Conservation (phyloP, 441 rosid genomes). For the Geranium incanum region DNA sequence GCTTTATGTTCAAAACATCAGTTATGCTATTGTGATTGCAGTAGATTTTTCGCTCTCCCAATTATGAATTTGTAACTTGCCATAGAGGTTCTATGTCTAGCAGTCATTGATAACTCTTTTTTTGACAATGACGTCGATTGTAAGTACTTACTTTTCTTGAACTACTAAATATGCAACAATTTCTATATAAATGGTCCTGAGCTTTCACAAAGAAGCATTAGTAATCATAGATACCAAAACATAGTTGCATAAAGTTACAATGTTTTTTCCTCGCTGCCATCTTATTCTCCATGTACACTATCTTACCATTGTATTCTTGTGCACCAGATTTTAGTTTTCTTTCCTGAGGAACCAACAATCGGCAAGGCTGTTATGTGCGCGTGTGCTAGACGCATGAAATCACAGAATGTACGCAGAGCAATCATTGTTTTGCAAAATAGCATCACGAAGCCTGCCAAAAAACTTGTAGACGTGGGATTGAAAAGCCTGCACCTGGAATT, state of each 20-base stretch:
- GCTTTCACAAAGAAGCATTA: too few relatives aligned
- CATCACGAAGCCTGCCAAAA: background rate
- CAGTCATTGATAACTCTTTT: background rate
- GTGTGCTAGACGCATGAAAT: slow-evolving; percentile 33
- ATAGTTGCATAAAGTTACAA: background rate
- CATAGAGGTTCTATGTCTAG: too few relatives aligned
- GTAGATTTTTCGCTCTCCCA: background rate
- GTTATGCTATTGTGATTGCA: background rate
- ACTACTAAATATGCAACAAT: background rate
- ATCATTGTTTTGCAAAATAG: slow-evolving; percentile 36
- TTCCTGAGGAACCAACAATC: slow-evolving; percentile 37
- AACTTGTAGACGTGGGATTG: background rate
- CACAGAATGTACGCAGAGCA: slow-evolving; percentile 32
- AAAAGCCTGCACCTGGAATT: slow-evolving; percentile 31
- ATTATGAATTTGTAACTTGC: background rate
- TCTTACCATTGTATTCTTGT: slow-evolving; percentile 13
- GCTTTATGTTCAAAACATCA: background rate
- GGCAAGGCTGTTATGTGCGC: slow-evolving; percentile 33
- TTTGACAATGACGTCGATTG: background rate
- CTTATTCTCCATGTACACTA: background rate
- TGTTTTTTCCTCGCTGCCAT: background rate
- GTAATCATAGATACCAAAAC: background rate
- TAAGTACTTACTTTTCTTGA: background rate
- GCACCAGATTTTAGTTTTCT: slow-evolving; percentile 48
- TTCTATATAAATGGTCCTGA: too few relatives aligned